A percentile compares a stretch with the other conserved stretches of the same genome.
Conservation (phyloP, 192 early-diverging fungal species). For the Dispira parvispora region DNA sequence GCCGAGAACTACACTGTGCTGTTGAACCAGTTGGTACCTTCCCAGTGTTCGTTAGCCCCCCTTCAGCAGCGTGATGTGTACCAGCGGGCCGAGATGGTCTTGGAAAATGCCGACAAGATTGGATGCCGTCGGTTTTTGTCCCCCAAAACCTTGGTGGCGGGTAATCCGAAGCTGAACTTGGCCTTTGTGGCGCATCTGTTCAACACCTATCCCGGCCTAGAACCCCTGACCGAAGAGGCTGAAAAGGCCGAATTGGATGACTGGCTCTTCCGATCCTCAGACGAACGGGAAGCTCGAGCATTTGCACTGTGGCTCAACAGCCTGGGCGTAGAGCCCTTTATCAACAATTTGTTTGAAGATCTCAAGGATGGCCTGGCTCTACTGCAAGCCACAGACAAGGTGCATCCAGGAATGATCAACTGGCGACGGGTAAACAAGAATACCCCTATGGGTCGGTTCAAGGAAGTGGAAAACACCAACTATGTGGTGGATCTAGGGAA, state of each 20-base stretch:
- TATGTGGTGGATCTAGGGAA: conserved; percentile 81
- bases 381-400: conserved; percentile 90
- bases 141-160: conserved; percentile 82
- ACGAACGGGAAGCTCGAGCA: conserved; percentile 49
- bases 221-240: conserved; percentile 66
- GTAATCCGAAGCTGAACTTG: conserved; percentile 95
- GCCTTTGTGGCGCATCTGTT: conserved; percentile 98
- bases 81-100: conserved; percentile 73
- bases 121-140: conserved; percentile 89
- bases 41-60: conserved; percentile 61
- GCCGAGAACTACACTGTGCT: conserved; percentile 90
- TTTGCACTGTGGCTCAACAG: conserved; percentile 97
- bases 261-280: conserved; percentile 26
- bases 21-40: conserved; percentile 79
- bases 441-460: conserved; percentile 66
- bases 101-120: conserved; percentile 83
- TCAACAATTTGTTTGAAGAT: conserved; percentile 97
- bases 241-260: conserved; percentile 84
- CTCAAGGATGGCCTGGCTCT: conserved; percentile 80
- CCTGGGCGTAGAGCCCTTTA: conserved; percentile 90
- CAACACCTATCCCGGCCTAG: conserved; percentile 92
- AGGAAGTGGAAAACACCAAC: conserved; percentile 97
- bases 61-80: conserved; percentile 59
- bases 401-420: conserved; percentile 75
- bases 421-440: conserved; percentile 83